Evolutionary conservation across 768 basidiomycete genomes (phyloP).

Genomic region (Boletus rubropictus): DNA sequence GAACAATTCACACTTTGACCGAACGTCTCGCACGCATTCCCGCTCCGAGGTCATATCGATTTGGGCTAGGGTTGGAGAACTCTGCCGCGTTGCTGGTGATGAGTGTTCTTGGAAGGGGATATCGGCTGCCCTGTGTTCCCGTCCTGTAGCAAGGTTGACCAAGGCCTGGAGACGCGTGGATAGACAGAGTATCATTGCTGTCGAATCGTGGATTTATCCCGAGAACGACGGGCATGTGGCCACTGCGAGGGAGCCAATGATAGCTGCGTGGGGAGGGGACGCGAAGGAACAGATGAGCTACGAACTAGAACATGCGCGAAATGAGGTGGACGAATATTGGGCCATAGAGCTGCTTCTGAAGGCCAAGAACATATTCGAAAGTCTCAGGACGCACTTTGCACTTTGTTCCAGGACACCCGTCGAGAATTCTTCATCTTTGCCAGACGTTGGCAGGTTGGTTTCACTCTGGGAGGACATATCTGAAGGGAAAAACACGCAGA

Average conservation of each 20-base stretch:
- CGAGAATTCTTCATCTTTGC: constrained; percentile 35
- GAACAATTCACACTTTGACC: constrained; percentile 25
- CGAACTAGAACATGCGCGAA: constrained; percentile 42
- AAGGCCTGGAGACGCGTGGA: constrained; percentile 80
- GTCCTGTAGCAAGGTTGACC: constrained; percentile 69
- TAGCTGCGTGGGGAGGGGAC: constrained; percentile 70
- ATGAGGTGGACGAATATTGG: constrained; percentile 42
- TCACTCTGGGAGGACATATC: constrained; percentile 53
- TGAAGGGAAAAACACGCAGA: constrained; percentile 34
- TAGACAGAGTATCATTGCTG: constrained; percentile 44
- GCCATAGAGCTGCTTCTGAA: constrained; percentile 35
- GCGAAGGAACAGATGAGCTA: constrained; percentile 41
- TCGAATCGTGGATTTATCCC: constrained; percentile 65
- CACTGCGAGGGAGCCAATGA: constrained; percentile 36
- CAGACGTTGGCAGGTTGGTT: constrained; percentile 47
- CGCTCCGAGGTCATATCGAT: constrained; percentile 66
- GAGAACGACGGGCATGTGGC: constrained; percentile 30
- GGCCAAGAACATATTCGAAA: constrained; percentile 47
- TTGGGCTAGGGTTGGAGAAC: constrained; percentile 71
- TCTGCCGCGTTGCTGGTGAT: constrained; percentile 67
- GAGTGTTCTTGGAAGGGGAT: constrained; percentile 79
- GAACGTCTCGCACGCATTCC: constrained; percentile 58
- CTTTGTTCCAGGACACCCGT: constrained; percentile 43
- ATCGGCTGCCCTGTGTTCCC: constrained; percentile 59
- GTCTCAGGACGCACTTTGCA: constrained; percentile 43